Conservation (phyloP, 257 asterid genomes). For the Gardenia jasminoides region DNA sequence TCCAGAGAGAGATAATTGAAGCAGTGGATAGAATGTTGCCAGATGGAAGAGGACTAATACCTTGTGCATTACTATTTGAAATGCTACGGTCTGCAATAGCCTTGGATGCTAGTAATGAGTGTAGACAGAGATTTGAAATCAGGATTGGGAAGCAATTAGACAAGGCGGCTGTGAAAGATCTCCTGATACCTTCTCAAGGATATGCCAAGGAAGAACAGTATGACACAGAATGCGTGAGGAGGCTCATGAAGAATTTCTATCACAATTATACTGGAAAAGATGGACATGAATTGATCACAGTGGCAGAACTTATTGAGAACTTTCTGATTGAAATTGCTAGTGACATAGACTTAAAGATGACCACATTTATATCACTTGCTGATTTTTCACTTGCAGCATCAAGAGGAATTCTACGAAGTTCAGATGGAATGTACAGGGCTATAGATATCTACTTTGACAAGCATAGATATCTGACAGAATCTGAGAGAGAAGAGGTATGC, state of each 20-base stretch:
- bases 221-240: conserved; percentile 56
- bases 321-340: conserved; percentile 63
- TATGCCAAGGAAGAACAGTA: conserved; percentile 52
- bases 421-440: conserved; percentile 71
- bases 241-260: conserved; percentile 68
- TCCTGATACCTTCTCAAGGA: conserved; percentile 61
- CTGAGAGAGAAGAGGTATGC: conserved; percentile 65
- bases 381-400: conserved; percentile 52
- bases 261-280: conserved; percentile 33
- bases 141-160: conserved; percentile 72
- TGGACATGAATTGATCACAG: conserved; percentile 29
- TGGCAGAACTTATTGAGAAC: conserved; percentile 57
- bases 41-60: conserved; percentile 27
- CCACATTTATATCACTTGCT: conserved; percentile 33
- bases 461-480: conserved; percentile 57
- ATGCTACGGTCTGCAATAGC: conserved; percentile 52
- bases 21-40: conserved; percentile 54
- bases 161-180: conserved; percentile 44
- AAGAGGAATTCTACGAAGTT: conserved; percentile 26
- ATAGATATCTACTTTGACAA: conserved; percentile 62
- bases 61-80: conserved; percentile 49
- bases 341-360: conserved; percentile 51
- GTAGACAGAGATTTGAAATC: conserved; percentile 51
- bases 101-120: conserved; percentile 44
- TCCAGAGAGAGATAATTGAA: conserved; percentile 56